Base-by-base conservation (phyloP, 805 yeast genomes). In the Kodamaea restingae region DNA sequence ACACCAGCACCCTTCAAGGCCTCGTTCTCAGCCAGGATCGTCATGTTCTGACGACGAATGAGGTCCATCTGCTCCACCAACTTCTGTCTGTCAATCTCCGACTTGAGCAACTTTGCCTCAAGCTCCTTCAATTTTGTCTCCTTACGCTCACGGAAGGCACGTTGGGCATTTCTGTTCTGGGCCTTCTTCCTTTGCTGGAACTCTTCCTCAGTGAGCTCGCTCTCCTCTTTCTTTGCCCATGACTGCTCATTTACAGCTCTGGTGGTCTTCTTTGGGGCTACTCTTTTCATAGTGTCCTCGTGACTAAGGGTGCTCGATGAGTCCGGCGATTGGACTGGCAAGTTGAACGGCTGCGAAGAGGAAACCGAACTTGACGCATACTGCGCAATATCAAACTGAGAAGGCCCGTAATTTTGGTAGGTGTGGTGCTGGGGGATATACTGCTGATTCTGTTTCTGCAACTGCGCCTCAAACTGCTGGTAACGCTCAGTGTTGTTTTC, bases 131-230 rank as follows among this genome's bases (percentile, higher is more conserved):
- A 60, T 49, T 75, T 79, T 36, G 77, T 76, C 56, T 84, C 93
- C 57, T 83, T 84, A 36, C 95, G 76, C 58, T 85, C 90, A 44
- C 95, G 67, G 60, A 84, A 87, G 2, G 95, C 95, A 48, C 88
- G 69, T 61, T 87, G 95, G 1, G 95, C 95, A 8, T 90, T 90
- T 51, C 95, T 68, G 55, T 86, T 85, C 56, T 83, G 93, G 2
- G 87, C 88, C 54, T 80, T 84, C 38, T 85, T 73, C 56, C 77
- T 79, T 46, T 72, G 64, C 14, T 70, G 71, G 4, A 76, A 50
- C 43, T 78, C 68, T 15, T 58, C 62, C 40, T 67, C 71, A 8
- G 54, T 56, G 32, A 68, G 51, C 4, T 65, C 49, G 40, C 66
- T 73, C 44, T 67, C 73, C 40, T 45, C 54, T 40, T 45, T 54